These are phyloP conservation scores for Camellia japonica DNA, from an alignment of 148 eudicot species.

Conservation along the genomic window DNA sequence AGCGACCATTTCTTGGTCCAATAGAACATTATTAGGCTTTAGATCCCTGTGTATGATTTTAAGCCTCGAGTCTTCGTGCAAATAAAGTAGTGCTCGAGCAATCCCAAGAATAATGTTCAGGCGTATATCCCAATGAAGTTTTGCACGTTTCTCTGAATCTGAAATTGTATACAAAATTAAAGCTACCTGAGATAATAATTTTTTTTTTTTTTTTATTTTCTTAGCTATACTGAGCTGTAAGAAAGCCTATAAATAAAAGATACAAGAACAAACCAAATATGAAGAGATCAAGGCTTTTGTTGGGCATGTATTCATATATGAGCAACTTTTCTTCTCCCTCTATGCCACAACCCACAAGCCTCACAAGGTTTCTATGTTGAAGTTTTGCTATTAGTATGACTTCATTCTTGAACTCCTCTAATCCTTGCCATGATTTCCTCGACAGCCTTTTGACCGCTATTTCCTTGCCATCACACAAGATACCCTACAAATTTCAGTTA, in stretches of 20 bases:
- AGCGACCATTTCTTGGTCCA: constrained; percentile 12
- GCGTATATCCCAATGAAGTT: constrained; percentile 9
- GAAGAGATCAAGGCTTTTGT: constrained; percentile 38
- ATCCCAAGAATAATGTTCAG: constrained; percentile 4
- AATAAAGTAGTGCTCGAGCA: constrained; percentile 19
- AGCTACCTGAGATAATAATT: too few species aligned
- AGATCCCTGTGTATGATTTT: constrained; percentile 23
- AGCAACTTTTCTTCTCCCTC: constrained; percentile 38
- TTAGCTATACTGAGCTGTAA: not conserved
- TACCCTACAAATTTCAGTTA: constrained; percentile 15
- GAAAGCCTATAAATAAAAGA: not conserved
- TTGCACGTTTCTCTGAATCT: not conserved
- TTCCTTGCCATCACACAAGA: constrained; percentile 7
- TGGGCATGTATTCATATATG: constrained; percentile 34
- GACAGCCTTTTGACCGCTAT: constrained; percentile 34
- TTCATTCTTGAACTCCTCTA: constrained; percentile 39
- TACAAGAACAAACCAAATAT: constrained; percentile 18
- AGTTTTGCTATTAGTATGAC: constrained; percentile 29
- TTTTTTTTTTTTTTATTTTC: not conserved
- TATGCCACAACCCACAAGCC: constrained; percentile 29
- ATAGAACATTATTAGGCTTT: constrained; percentile 17
- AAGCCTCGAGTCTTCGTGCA: constrained; percentile 8
- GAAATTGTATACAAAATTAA: not conserved
- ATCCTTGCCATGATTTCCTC: constrained; percentile 18
- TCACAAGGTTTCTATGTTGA: constrained; percentile 18